Base-by-base conservation (phyloP, 768 basidiomycete species). In the Pulveroboletus sp. region DNA sequence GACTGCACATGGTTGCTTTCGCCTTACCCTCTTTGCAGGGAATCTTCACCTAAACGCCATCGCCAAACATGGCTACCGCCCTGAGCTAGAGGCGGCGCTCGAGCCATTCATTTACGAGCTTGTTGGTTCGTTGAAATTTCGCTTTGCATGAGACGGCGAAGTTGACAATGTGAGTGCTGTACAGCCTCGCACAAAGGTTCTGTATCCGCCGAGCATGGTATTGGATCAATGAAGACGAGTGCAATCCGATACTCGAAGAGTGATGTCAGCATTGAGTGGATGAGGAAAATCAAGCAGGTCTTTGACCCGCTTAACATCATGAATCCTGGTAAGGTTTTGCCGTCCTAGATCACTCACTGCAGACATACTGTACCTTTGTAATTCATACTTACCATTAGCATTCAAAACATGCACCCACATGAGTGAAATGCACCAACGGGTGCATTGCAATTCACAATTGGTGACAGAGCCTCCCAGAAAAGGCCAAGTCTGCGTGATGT, bases 41-140 rank as follows among this genome's bases (percentile, higher is more conserved):
- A 98, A 99, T 63, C 68, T 99, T 43, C 97, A 99, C 63, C 68
- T 99, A 62, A 99, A 99, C 65, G 79, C 93, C 36, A 79, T 91
- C 17, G 94, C 94, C 0, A 78, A 84, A 33, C 43, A 60, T 37
- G 74, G 81, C 19, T 99, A 92, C 65, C 80, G 86, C 1, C 77
- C 82, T 9, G 90, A 95, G 64, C 81, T 97, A 25, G 84, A 93
- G 65, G 79, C 78, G 32, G 87, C 90, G 19, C 75, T 99, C 12
- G 97, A 99, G 66, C 97, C 97, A 11, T 97, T 91, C 66, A 77
- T 99, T 35, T 99, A 93, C 62, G 92, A 98, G 69, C 77, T 94
- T 40, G 88, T 93, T 51, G 77, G 90, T 85, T 59, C 59, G 85
- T 49, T n/a, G 23, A 35, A 10, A 23, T 20, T 23, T 40, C 29